phyloP scores from a whole-genome alignment of 2,329 filamentous ascomycete genomes.

The Rutstroemia sydowiana region DNA sequence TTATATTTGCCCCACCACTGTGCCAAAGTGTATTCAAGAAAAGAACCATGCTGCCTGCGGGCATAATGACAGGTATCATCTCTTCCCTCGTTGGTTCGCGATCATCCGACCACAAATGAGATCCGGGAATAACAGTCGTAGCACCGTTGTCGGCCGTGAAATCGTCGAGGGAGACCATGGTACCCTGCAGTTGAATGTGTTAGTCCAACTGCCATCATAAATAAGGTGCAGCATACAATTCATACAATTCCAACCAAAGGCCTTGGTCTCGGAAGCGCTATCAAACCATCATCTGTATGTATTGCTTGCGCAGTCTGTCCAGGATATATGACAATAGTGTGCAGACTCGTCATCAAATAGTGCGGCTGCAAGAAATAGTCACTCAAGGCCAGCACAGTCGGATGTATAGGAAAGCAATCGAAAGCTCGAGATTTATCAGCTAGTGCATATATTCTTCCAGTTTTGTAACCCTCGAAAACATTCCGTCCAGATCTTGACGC shows the following conservation, averaged over 20 bases:
- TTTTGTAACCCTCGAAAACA: slow-evolving; percentile 34
- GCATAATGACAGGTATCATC: slow-evolving; percentile 27
- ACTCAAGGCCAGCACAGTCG: slow-evolving; percentile 33
- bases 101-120: slow-evolving; percentile 27
- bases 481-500: slow-evolving; percentile 31
- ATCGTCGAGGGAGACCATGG: slow-evolving; percentile 28
- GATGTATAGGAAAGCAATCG: slow-evolving; percentile 34
- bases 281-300: slow-evolving; percentile 32
- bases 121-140: slow-evolving; percentile 27
- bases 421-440: slow-evolving; percentile 35
- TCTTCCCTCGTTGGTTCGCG: slow-evolving; percentile 24
- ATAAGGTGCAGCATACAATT: not conserved
- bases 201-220: not conserved
- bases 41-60: slow-evolving; percentile 25
- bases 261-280: slow-evolving; percentile 25
- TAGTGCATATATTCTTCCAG: slow-evolving; percentile 34
- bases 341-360: slow-evolving; percentile 32
- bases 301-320: slow-evolving; percentile 31
- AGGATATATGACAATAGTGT: slow-evolving; percentile 34
- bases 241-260: slow-evolving; percentile 26
- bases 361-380: slow-evolving; percentile 35
- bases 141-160: slow-evolving; percentile 28
- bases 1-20: slow-evolving; percentile 24
- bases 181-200: slow-evolving; percentile 18
- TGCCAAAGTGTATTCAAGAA: slow-evolving; percentile 29